phyloP scores from a whole-genome alignment of 2,329 filamentous ascomycete genomes.

The Fusarium sarcochroum region DNA sequence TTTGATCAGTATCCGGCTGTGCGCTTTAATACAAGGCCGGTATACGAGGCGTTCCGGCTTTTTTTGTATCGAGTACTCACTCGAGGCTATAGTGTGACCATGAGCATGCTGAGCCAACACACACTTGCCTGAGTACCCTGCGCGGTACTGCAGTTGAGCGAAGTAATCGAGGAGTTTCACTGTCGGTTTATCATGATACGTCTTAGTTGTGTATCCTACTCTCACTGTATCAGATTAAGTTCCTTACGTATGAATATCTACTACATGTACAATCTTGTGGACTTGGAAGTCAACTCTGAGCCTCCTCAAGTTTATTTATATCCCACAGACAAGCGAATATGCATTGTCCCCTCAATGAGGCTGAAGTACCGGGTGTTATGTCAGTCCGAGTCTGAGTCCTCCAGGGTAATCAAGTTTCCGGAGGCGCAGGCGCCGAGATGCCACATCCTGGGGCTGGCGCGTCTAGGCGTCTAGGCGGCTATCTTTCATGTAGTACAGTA shows the following conservation, averaged over 20 bases:
- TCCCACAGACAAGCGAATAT: not conserved
- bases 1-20: constrained; percentile 46
- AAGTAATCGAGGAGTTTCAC: constrained; percentile 20
- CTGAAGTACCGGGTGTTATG: constrained; percentile 4
- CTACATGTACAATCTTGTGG: constrained; percentile 2
- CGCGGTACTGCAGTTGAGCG: constrained; percentile 3
- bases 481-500: not conserved
- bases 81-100: constrained; percentile 1
- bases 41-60: constrained; percentile 48
- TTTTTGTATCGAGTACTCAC: constrained; percentile 21
- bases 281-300: not conserved
- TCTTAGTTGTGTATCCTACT: not conserved
- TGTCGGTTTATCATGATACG: not conserved
- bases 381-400: constrained; percentile 12
- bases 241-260: not conserved
- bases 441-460: constrained; percentile 21
- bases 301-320: not conserved
- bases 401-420: constrained; percentile 13
- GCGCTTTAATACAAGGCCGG: constrained; percentile 45
- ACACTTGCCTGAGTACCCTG: not conserved
- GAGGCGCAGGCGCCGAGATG: constrained; percentile 19
- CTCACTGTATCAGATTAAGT: not conserved
- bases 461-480: constrained; percentile 40
- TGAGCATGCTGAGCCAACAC: not conserved
- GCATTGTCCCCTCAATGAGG: constrained; percentile 2